phyloP scores from a whole-genome alignment of 805 yeast species.

The Wickerhamiella occidentalis region DNA sequence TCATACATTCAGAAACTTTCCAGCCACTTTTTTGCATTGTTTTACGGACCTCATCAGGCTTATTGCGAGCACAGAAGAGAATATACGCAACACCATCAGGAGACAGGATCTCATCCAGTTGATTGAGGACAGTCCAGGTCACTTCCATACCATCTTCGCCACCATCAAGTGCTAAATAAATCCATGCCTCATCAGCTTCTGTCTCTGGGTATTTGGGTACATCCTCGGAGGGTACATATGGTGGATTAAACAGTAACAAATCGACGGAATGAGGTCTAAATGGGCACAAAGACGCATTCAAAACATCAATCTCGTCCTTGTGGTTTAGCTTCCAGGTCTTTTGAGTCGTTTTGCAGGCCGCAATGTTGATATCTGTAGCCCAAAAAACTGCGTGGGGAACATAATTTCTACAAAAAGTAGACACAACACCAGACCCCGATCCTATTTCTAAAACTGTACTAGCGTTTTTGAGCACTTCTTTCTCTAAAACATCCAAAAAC shows the following conservation, averaged over 20 bases:
- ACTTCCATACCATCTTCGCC: constrained; percentile 85
- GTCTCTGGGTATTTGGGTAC: constrained; percentile 50
- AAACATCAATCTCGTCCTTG: constrained; percentile 43
- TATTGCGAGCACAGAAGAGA: constrained; percentile 81
- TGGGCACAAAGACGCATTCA: constrained; percentile 40
- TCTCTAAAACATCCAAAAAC: constrained; percentile 67
- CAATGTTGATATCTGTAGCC: constrained; percentile 71
- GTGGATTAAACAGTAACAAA: constrained; percentile 80
- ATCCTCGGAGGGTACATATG: constrained; percentile 79
- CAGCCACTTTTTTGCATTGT: constrained; percentile 42
- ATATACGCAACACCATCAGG: constrained; percentile 68
- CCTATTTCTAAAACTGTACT: constrained; percentile 73
- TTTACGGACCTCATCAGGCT: constrained; percentile 50
- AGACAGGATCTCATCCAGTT: constrained; percentile 42
- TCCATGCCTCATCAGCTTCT: constrained; percentile 47
- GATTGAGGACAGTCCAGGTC: constrained; percentile 51
- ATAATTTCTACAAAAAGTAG: constrained; percentile 60
- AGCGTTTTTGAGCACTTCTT: constrained; percentile 28
- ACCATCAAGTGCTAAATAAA: constrained; percentile 82
- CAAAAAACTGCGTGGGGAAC: constrained; percentile 42
- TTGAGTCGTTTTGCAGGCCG: constrained; percentile 48
- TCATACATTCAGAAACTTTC: constrained; percentile 40
- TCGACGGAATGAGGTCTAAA: constrained; percentile 40
- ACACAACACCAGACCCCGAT: constrained; percentile 81
- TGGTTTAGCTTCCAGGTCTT: constrained; percentile 32